Conservation (phyloP, 352 stramenopile species). For the Pythium brassicae region DNA sequence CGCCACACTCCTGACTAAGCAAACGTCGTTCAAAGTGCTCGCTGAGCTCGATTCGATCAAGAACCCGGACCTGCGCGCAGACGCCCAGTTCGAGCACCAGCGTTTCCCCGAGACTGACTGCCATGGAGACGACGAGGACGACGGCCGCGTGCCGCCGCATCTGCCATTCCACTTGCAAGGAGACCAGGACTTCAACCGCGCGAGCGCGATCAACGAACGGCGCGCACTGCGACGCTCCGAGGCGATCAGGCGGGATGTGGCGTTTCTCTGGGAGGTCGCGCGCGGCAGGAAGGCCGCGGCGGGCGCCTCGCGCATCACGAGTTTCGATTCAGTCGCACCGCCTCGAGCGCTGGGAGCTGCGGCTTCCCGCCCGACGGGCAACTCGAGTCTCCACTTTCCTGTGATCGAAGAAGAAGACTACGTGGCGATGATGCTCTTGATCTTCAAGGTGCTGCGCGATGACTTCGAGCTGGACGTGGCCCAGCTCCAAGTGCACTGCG, state of each 20-base stretch:
- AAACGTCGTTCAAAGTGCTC: constrained; percentile 76
- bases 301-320: constrained; percentile 11
- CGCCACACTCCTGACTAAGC: constrained; percentile 23
- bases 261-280: constrained; percentile 66
- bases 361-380: neutral
- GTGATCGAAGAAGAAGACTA: constrained; percentile 63
- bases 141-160: constrained; percentile 8
- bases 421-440: constrained; percentile 63
- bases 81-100: constrained; percentile 74
- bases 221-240: constrained; percentile 47
- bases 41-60: constrained; percentile 45
- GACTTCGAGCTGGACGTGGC: constrained; percentile 64
- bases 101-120: constrained; percentile 18
- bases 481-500: constrained; percentile 58
- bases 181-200: constrained; percentile 62
- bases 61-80: constrained; percentile 32
- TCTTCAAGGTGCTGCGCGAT: constrained; percentile 74
- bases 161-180: constrained; percentile 78
- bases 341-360: constrained; percentile 7
- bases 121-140: constrained; percentile 5
- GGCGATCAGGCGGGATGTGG: constrained; percentile 34
- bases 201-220: constrained; percentile 45
- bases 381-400: constrained; percentile 4
- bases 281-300: constrained; percentile 30
- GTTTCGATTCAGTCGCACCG: neutral